phyloP scores from a whole-genome alignment of 1,284 basidiomycete species.

The Afroboletus lepidellus region DNA sequence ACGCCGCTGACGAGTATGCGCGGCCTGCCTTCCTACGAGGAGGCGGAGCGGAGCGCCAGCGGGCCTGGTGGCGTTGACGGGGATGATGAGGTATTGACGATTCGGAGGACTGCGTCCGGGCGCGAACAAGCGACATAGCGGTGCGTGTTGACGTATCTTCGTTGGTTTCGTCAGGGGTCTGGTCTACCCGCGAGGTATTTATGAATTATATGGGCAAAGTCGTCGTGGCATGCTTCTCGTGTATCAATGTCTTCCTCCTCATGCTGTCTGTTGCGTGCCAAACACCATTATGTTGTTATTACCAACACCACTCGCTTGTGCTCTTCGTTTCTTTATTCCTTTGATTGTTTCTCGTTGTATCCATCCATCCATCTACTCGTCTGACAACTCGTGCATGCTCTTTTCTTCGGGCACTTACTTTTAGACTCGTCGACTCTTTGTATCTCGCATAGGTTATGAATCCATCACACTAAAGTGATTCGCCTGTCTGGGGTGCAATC shows the following conservation, averaged over 20 bases:
- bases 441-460: neutral
- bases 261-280: neutral
- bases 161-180: neutral
- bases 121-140: neutral
- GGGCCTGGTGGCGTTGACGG: neutral
- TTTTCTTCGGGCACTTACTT: neutral
- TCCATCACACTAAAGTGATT: neutral
- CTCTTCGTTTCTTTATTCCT: too few relatives aligned
- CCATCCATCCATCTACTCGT: neutral
- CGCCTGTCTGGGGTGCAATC: too few relatives aligned
- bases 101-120: slow-evolving; percentile 1
- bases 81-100: slow-evolving; percentile 13
- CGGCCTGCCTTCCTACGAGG: slow-evolving; percentile 82
- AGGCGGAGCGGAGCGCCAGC: slow-evolving; percentile 34
- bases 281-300: neutral
- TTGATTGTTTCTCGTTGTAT: neutral
- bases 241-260: neutral
- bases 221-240: neutral
- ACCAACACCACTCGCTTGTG: neutral
- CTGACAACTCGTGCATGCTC: neutral
- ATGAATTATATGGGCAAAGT: neutral
- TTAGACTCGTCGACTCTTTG: neutral
- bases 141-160: neutral
- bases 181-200: neutral
- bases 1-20: slow-evolving; percentile 74